A percentile compares a stretch with the other conserved stretches of the same genome.
These are phyloP conservation scores for Prunus mongolica DNA, from an alignment of 306 rosid genomes.

Conservation along the genomic window DNA sequence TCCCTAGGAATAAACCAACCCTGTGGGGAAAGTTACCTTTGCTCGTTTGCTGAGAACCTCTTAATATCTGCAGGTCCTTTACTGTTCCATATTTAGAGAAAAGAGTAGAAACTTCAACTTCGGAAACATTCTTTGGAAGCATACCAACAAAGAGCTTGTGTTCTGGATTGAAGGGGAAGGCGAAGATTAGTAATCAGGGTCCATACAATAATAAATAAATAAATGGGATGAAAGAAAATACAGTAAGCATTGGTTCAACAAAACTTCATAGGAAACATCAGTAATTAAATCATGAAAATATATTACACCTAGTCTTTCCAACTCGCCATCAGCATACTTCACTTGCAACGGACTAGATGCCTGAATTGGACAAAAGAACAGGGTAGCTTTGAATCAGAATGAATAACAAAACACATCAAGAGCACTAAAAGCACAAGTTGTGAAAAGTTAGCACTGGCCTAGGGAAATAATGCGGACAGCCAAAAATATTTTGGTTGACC, in stretches of 20 bases:
- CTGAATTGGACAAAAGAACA: slow-evolving; percentile 54
- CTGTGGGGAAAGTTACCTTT: slow-evolving; percentile 47
- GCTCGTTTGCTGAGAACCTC: slow-evolving; percentile 96
- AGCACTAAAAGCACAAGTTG: slow-evolving; percentile 14
- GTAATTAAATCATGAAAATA: slow-evolving; percentile 25
- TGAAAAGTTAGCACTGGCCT: not conserved
- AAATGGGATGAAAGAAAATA: slow-evolving; percentile 6
- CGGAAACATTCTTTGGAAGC: slow-evolving; percentile 96
- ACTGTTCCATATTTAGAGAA: slow-evolving; percentile 72
- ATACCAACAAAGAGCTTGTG: slow-evolving; percentile 96
- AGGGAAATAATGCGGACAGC: slow-evolving; percentile 4
- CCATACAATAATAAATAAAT: slow-evolving; percentile 7
- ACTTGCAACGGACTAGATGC: slow-evolving; percentile 99
- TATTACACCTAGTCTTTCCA: slow-evolving; percentile 91
- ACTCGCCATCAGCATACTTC: slow-evolving; percentile 99
- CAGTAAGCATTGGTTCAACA: slow-evolving; percentile 8
- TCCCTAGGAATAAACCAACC: not conserved
- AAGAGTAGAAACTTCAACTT: slow-evolving; percentile 70
- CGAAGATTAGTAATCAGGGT: slow-evolving; percentile 22
- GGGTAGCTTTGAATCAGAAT: slow-evolving; percentile 26
- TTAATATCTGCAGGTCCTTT: slow-evolving; percentile 86
- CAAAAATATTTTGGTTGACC: slow-evolving; percentile 5
- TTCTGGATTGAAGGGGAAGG: slow-evolving; percentile 48
- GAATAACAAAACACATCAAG: slow-evolving; percentile 22
- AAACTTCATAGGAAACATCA: slow-evolving; percentile 14